phyloP scores from a whole-genome alignment of 805 yeast genomes.

The Starmerella floricola region DNA sequence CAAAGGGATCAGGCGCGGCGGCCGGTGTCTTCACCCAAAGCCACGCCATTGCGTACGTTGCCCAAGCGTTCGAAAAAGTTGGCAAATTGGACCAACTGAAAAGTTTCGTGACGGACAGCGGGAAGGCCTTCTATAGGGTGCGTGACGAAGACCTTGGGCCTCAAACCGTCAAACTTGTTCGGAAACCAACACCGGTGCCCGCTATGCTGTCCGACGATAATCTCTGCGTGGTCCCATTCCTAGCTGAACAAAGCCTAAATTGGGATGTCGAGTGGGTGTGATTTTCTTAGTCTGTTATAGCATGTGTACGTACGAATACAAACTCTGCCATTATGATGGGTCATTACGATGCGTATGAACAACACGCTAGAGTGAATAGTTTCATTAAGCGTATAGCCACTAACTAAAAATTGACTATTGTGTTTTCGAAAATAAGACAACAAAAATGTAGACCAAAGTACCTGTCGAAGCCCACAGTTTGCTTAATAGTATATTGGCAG shows the following conservation, averaged over 20 bases:
- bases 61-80: conserved; percentile 65
- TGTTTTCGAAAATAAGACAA: too few relatives aligned
- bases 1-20: conserved; percentile 70
- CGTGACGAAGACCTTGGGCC: conserved; percentile 35
- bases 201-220: conserved; percentile 37
- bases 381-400: too few relatives aligned
- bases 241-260: conserved; percentile 59
- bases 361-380: too few relatives aligned
- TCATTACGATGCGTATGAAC: too few relatives aligned
- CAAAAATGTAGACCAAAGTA: too few relatives aligned
- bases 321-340: too few relatives aligned
- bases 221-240: conserved; percentile 66
- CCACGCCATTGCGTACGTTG: conserved; percentile 67
- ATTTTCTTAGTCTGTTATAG: too few relatives aligned
- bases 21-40: conserved; percentile 98
- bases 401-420: too few relatives aligned
- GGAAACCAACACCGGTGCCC: conserved; percentile 46
- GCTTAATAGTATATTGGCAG: too few relatives aligned
- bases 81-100: conserved; percentile 54
- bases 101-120: conserved; percentile 65
- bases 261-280: conserved; percentile 66
- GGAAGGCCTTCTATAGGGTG: conserved; percentile 59
- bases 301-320: too few relatives aligned
- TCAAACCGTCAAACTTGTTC: conserved; percentile 43
- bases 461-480: too few relatives aligned